These are phyloP conservation scores for Quambalaria eucalypti DNA, from an alignment of 1,284 basidiomycete species.

Conservation along the genomic window DNA sequence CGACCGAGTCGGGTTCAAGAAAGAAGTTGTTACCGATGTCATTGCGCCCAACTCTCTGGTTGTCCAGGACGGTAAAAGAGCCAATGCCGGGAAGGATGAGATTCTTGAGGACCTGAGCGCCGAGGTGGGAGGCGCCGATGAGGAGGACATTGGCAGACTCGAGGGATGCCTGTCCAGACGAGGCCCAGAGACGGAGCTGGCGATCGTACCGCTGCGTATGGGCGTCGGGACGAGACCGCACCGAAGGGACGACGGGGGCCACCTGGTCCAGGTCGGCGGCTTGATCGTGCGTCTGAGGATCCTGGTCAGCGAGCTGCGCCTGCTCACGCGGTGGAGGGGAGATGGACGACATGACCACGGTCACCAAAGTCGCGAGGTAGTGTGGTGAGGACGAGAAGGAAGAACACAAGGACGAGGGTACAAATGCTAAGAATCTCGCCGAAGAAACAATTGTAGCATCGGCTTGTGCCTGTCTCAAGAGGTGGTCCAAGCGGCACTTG, in stretches of 20 bases:
- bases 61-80: conserved; percentile 77
- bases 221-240: conserved; percentile 18
- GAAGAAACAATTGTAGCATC: no score
- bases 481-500: no score
- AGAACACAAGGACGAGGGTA: no score
- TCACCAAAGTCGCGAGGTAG: no score
- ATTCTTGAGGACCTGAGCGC: conserved; percentile 82
- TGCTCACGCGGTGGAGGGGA: neutral
- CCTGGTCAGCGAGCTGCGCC: neutral
- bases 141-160: conserved; percentile 76
- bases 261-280: neutral
- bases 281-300: neutral
- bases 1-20: conserved; percentile 65
- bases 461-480: no score
- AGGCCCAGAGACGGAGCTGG: conserved; percentile 74
- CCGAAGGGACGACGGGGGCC: neutral
- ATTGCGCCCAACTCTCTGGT: conserved; percentile 56
- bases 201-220: conserved; percentile 45
- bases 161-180: conserved; percentile 81
- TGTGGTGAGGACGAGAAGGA: no score
- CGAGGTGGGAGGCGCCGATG: conserved; percentile 67
- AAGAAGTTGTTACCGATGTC: conserved; percentile 97
- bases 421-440: no score
- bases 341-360: no score
- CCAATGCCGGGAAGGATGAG: conserved; percentile 89